Base-by-base conservation (phyloP, 2,329 filamentous ascomycete genomes). In the Calonectria fujianensis region DNA sequence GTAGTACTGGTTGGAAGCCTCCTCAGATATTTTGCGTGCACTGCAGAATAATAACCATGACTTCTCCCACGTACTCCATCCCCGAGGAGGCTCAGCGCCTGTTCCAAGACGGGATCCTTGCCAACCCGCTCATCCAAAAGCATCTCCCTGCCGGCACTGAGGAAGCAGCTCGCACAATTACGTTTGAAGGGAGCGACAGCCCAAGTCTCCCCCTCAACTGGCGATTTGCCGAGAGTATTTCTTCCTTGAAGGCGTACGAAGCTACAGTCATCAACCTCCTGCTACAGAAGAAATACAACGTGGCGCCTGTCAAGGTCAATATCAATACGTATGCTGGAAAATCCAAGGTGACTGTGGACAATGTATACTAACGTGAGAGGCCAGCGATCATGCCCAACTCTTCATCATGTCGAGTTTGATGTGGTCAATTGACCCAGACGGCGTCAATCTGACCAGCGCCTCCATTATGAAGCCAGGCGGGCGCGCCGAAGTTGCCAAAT, bases 191-290 rank as follows among this genome's bases (percentile, higher is more conserved):
- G 5, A 82, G 78, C 20, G 78, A 83, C 31, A 79, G 80, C 35
- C 89, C 89, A 0, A 87, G 83, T 57, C 85, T 91, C 13, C 88
- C 89, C 0, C 88, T 91, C 80, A 90, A 89, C 67, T 91, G 90
- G 89, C 85, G 89, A 3, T 89, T 90, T 66, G 89, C 89, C 3
- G 90, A 91, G 79, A 89, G 88, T 61, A 86, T 89, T 1, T 85
- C 88, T 0, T 83, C 88, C 1, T 76, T 90, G 35, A 90, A 90
- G 77, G 88, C 82, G 1, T 80, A 89, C 24, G 88, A 90, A 77
- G 88, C 88, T 11, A 84, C 85, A 0, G 83, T 89, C 75, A 76
- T 90, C 35, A 87, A 86, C 63, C 83, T 84, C 0, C 79, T 90
- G 13, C 69, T 90, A 10, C 83, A 84, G 64, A 82, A 82, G n/a